Percentiles rank a stretch among this genome's conserved stretches.
phyloP scores from a whole-genome alignment of 148 eudicot genomes.

The Rhododendron kiyosumense region DNA sequence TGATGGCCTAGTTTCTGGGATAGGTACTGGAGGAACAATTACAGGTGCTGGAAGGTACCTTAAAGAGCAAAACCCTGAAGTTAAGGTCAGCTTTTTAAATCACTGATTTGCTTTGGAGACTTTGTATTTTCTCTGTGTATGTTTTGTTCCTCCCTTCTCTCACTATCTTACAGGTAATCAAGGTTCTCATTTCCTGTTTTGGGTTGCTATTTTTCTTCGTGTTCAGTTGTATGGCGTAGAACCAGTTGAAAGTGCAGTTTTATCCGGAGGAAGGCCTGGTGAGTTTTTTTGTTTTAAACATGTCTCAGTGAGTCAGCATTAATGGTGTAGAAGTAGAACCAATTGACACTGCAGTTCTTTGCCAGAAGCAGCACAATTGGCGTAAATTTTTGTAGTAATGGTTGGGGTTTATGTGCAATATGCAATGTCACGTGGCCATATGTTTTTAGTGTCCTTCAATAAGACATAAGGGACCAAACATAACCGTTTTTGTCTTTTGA shows the following conservation, averaged over 20 bases:
- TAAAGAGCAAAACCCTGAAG: slow-evolving; percentile 68
- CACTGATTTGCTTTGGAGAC: not conserved
- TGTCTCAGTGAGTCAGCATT: not conserved
- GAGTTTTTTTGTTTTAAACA: slow-evolving; percentile 15
- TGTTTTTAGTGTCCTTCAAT: not conserved
- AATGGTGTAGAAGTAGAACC: not conserved
- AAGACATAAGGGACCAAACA: not conserved
- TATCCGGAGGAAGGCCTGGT: slow-evolving; percentile 81
- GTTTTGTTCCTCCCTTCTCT: not conserved
- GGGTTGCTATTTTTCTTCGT: not conserved
- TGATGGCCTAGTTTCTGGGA: slow-evolving; percentile 68
- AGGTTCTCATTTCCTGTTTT: not conserved
- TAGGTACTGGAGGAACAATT: slow-evolving; percentile 85
- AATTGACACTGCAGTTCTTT: not conserved
- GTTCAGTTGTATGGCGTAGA: slow-evolving; percentile 69
- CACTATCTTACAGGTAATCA: not conserved
- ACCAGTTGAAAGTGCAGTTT: slow-evolving; percentile 83
- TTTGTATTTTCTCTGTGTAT: not conserved
- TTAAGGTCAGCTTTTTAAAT: slow-evolving; percentile 41
- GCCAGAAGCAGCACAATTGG: not conserved
- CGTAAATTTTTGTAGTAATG: not conserved
- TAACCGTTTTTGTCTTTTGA: not conserved
- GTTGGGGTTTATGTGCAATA: not conserved
- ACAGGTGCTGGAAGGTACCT: slow-evolving; percentile 84
- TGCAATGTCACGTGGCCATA: not conserved